Base-by-base conservation (phyloP, 257 asterid species). In the Scutellaria galericulata region DNA sequence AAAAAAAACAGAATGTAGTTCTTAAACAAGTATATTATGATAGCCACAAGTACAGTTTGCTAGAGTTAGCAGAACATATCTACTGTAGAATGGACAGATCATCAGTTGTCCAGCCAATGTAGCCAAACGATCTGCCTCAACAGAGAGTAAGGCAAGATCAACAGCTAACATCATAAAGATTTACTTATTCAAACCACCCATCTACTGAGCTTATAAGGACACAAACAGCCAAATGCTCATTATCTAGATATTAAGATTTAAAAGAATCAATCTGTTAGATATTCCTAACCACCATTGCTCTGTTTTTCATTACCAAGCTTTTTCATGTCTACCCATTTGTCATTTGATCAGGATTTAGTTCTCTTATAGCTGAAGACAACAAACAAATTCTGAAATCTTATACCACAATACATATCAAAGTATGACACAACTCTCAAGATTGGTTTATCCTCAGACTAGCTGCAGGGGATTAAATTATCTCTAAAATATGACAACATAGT, bases 221-320 rank as follows among this genome's bases (percentile, higher is more conserved):
- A 54, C 41, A 48, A 50, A 72, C 22, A 51, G 31, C 59, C 58
- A 56, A 24, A 57, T 10, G 41, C 22, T 57, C 22, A 54, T 15
- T 45, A 61, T 37, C 22, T 22, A 70, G 41, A 70, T 52, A 53
- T 37, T 41, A 8, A 58, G 9, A 58, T 64, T 15, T 64, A 54
- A 47, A 47, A 56, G 60, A 63, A 42, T 56, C 64, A 52, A 80
- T 27, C 40, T 12, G 9, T 8, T 48, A 47, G 67, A 64, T 62
- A 54, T 46, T 59, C 57, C 11, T 13, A 46, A 37, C 14, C 45
- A 35, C 66, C 7, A 11, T 47, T 50, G 15, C 7, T 35, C 45
- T 0, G 3, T 40, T 44, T 37, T 57, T 22, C 31, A 44, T 46
- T 42, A 13, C 31, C 42, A 74, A 39, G 51, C 60, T 45, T 54